These are phyloP conservation scores for Camelina sativa DNA, from an alignment of 345 rosid species.

Conservation along the genomic window DNA sequence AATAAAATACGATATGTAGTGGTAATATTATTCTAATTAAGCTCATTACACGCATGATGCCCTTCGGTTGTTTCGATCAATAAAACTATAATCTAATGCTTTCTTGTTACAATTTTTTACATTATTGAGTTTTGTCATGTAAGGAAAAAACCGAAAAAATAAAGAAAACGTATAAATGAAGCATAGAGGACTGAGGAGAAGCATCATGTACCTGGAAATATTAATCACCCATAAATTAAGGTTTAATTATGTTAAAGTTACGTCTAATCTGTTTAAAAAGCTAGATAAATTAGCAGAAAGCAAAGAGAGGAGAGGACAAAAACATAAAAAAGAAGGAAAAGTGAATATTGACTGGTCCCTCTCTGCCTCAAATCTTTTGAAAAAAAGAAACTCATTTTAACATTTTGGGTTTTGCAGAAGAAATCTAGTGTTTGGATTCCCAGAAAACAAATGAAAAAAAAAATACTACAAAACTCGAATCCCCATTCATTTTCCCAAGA, in stretches of 20 bases:
- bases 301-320: not conserved
- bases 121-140: not conserved
- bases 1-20: not conserved
- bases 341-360: conserved; percentile 28
- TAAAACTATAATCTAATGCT: not conserved
- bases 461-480: conserved; percentile 8
- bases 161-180: conserved; percentile 3
- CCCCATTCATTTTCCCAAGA: conserved; percentile 6
- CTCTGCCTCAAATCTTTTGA: conserved; percentile 19
- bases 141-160: not conserved
- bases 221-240: conserved; percentile 34
- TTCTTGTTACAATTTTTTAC: not conserved
- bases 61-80: not conserved
- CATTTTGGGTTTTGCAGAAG: conserved; percentile 12
- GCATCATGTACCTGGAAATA: conserved; percentile 1
- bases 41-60: not conserved
- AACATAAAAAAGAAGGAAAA: not conserved
- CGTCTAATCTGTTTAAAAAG: conserved; percentile 30
- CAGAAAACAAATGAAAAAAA: conserved; percentile 16
- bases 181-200: conserved; percentile 14
- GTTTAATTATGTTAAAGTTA: conserved; percentile 7
- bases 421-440: conserved; percentile 19
- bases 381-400: conserved; percentile 2
- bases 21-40: not conserved
- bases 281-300: conserved; percentile 35